Evolutionary conservation across 345 rosid species (phyloP).

Genomic region (Toxicodendron radicans): DNA sequence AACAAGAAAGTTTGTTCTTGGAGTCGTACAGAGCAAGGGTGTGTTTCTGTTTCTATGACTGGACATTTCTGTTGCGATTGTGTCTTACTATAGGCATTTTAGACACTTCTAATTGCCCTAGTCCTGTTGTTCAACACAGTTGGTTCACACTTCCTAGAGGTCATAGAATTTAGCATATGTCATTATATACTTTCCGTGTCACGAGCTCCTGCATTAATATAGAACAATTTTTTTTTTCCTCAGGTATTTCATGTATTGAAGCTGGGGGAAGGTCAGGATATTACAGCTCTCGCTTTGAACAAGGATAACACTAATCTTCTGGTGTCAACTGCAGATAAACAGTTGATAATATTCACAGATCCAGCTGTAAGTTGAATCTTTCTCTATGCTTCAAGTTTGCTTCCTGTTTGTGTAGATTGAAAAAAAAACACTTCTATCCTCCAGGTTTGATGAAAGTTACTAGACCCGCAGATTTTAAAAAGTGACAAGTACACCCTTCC

Average conservation of each 20-base stretch:
- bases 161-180: neutral
- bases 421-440: no score
- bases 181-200: neutral
- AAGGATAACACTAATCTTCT: conserved; percentile 84
- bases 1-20: neutral
- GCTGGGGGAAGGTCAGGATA: conserved; percentile 74
- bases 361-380: conserved; percentile 71
- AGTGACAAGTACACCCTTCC: no score
- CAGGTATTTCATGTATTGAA: conserved; percentile 79
- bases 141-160: neutral
- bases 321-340: conserved; percentile 89
- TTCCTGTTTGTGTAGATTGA: neutral
- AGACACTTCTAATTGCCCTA: neutral
- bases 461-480: no score
- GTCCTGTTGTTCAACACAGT: neutral
- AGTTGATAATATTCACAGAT: conserved; percentile 87
- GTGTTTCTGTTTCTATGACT: neutral
- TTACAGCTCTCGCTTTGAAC: conserved; percentile 78
- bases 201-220: conserved; percentile 4
- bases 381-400: neutral
- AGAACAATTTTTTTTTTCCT: conserved; percentile 18
- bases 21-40: neutral
- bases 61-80: neutral
- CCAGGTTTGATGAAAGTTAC: no score
- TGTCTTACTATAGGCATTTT: neutral